Evolutionary conservation across 805 yeast genomes (phyloP).

Genomic region (Saturnispora sanitii): DNA sequence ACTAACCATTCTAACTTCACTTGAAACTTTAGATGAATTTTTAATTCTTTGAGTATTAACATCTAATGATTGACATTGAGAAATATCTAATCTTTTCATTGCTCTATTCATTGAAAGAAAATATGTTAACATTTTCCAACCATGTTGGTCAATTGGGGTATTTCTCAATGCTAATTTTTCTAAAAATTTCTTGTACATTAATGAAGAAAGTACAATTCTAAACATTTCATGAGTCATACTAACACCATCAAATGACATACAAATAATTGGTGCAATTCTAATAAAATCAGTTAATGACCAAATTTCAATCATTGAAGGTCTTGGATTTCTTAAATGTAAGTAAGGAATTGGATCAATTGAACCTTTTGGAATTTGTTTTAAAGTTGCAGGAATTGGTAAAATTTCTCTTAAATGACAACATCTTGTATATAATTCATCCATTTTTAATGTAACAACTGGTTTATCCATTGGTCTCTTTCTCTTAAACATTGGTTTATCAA

Average conservation of each 20-base stretch:
- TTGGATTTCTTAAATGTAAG: constrained; percentile 71
- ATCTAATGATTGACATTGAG: constrained; percentile 50
- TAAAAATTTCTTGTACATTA: constrained; percentile 54
- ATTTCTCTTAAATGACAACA: constrained; percentile 92
- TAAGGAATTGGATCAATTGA: constrained; percentile 65
- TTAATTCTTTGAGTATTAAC: constrained; percentile 34
- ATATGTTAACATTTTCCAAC: constrained; percentile 76
- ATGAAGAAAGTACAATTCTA: constrained; percentile 57
- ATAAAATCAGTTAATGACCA: constrained; percentile 83
- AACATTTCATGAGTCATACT: constrained; percentile 67
- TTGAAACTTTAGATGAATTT: constrained; percentile 17
- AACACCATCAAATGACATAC: constrained; percentile 73
- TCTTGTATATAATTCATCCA: constrained; percentile 76
- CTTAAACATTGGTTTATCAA: constrained; percentile 60
- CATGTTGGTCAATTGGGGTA: constrained; percentile 57
- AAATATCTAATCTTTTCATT: constrained; percentile 53
- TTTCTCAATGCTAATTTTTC: constrained; percentile 72
- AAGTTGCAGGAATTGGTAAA: constrained; percentile 81
- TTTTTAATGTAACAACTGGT: constrained; percentile 31
- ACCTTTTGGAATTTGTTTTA: constrained; percentile 71
- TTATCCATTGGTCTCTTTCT: constrained; percentile 28
- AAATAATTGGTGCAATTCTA: constrained; percentile 72
- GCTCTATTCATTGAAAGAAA: constrained; percentile 56
- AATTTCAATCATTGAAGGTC: constrained; percentile 81
- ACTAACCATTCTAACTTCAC: constrained; percentile 32